A percentile compares a stretch with the other conserved stretches of the same genome.
phyloP scores from a whole-genome alignment of 306 rosid genomes.

The Lotus japonicus region DNA sequence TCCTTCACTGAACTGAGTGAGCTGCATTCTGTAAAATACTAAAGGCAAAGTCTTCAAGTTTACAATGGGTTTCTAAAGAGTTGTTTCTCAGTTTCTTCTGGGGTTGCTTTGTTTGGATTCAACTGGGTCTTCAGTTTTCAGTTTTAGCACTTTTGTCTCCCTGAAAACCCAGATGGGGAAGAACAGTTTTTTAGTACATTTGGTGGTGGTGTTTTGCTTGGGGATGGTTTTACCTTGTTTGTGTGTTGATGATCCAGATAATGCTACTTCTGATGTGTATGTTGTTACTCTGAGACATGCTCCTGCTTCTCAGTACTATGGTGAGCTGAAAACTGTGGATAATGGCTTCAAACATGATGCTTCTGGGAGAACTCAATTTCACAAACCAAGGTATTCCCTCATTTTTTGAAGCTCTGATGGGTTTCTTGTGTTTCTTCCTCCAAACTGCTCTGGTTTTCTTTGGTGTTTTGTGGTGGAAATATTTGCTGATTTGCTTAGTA shows the following conservation, averaged over 20 bases:
- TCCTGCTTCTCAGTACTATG: slow-evolving; percentile 50
- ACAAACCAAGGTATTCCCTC: slow-evolving; percentile 52
- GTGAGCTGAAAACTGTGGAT: slow-evolving; percentile 40
- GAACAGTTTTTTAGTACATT: slow-evolving; percentile 27
- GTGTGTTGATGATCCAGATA: slow-evolving; percentile 51
- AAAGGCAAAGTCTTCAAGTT: slow-evolving; percentile 18
- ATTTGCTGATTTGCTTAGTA: not conserved
- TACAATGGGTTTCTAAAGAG: slow-evolving; percentile 37
- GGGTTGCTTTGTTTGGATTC: slow-evolving; percentile 22
- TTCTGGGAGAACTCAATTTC: slow-evolving; percentile 52
- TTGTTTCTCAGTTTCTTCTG: slow-evolving; percentile 1
- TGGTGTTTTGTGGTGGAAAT: not conserved
- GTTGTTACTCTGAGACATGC: slow-evolving; percentile 72
- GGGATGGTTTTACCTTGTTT: slow-evolving; percentile 33
- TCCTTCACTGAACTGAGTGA: too few relatives aligned
- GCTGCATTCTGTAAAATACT: not conserved
- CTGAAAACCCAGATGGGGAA: slow-evolving; percentile 47
- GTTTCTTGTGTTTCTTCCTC: not conserved
- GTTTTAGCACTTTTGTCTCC: slow-evolving; percentile 2
- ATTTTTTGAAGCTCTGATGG: slow-evolving; percentile 7
- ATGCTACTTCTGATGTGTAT: slow-evolving; percentile 52
- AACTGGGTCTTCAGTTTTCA: slow-evolving; percentile 13
- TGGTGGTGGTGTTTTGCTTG: slow-evolving; percentile 39
- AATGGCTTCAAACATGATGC: slow-evolving; percentile 30
- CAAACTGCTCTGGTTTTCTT: not conserved